Evolutionary conservation across 805 yeast genomes (phyloP).

Genomic region (Brettanomyces custersianus): DNA sequence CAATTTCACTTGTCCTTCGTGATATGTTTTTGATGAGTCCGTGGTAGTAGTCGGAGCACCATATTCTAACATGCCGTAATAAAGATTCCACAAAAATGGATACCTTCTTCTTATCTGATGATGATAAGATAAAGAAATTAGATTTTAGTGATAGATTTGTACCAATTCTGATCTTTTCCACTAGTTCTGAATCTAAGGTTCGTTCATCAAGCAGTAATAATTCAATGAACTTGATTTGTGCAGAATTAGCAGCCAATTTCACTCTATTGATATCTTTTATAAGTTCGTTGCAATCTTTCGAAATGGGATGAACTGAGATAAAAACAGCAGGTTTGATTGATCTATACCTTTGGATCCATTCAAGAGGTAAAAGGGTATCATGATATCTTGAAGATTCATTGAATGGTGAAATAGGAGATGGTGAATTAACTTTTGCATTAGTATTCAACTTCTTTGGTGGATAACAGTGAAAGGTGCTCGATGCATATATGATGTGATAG

Average conservation of each 20-base stretch:
- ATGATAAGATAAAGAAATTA: conserved; percentile 1
- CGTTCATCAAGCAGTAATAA: conserved; percentile 24
- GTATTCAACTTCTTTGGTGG: too few species aligned
- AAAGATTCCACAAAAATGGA: conserved; percentile 28
- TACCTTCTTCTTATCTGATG: neutral
- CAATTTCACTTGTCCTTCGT: too few species aligned
- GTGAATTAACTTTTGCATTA: conserved; percentile 1
- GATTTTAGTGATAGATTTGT: conserved; percentile 29
- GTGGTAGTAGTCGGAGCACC: conserved; percentile 36
- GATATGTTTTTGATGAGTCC: conserved; percentile 31
- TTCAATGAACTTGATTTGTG: conserved; percentile 27
- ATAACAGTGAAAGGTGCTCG: neutral
- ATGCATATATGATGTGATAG: conserved; percentile 24
- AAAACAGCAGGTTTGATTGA: conserved; percentile 39
- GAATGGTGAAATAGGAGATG: conserved; percentile 34
- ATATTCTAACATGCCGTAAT: conserved; percentile 30
- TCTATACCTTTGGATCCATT: conserved; percentile 48
- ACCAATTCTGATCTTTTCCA: conserved; percentile 28
- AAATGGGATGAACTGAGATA: conserved; percentile 34
- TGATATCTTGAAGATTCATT: conserved; percentile 32
- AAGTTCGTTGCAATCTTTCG: conserved; percentile 8
- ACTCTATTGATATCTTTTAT: conserved; percentile 27
- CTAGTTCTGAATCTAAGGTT: conserved; percentile 27
- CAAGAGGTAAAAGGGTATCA: conserved; percentile 30
- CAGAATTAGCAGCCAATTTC: conserved; percentile 22